These are phyloP conservation scores for Ulvella scutata DNA, from an alignment of 139 green algal genomes.

Conservation along the genomic window DNA sequence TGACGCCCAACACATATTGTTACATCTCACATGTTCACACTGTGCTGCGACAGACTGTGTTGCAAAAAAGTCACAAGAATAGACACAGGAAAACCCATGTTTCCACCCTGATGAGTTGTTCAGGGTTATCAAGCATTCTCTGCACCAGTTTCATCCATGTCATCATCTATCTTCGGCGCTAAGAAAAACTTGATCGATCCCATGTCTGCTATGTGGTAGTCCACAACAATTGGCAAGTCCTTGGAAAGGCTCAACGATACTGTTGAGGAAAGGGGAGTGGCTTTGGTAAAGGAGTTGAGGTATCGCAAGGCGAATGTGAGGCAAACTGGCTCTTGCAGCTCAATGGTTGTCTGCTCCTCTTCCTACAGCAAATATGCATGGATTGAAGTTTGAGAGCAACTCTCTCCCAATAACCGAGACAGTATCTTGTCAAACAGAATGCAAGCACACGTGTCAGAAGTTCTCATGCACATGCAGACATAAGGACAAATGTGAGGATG, in stretches of 20 bases:
- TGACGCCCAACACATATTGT: no score
- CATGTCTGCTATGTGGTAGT: conserved; percentile 82
- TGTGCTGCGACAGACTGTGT: no score
- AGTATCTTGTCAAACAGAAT: background rate
- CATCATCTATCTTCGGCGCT: conserved; percentile 81
- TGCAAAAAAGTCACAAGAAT: no score
- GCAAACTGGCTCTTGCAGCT: conserved; percentile 83
- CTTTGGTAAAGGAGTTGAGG: conserved; percentile 95
- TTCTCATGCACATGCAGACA: no score
- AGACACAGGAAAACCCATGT: no score
- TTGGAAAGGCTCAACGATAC: conserved; percentile 74
- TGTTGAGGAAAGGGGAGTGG: conserved; percentile 29
- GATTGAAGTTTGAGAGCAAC: background rate
- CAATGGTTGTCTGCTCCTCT: conserved; percentile 75
- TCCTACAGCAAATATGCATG: conserved; percentile 16
- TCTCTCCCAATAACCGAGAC: background rate
- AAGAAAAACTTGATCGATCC: conserved; percentile 68
- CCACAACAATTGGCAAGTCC: conserved; percentile 81
- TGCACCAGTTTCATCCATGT: conserved; percentile 24
- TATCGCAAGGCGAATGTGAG: conserved; percentile 96
- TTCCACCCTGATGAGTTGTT: no score
- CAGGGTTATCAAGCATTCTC: no score
- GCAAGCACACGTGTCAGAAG: background rate
- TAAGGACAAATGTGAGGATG: no score
- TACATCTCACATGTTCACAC: no score